Evolutionary conservation across 2,329 filamentous ascomycete species (phyloP), one percentile per base, ranked within the genome.

Genomic region (Exophiala bonariae): DNA sequence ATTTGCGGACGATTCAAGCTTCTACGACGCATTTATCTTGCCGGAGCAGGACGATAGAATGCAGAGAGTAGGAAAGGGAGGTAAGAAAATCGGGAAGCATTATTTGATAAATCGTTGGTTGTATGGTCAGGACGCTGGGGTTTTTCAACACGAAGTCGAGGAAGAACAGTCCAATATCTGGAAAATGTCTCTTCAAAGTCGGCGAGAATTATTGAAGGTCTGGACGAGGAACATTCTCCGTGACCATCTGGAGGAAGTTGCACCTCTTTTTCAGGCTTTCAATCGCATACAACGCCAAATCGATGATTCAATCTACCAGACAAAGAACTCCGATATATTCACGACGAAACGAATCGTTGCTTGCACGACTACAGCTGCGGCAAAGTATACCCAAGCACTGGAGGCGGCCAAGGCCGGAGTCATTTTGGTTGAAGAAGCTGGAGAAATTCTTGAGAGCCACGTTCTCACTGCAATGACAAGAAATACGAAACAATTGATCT

Each of bases 401-500:
- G 73, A 73, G 3, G 68, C 73, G 1, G 78, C 77, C 0, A 63
- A 66, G 0, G 82, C 83, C 0, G 80, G 81, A 1, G 70, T 87
- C 2, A 64, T 88, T 1, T 60, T 90, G 0, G 78, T 87, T 0
- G 86, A 89, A 61, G 86, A 89, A 63, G 86, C 85, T 0, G 86
- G 84, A 1, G 85, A 89, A 53, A 86, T 89, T 3, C 69, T 88
- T 0, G 86, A 89, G 61, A 74, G 75, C 2, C 85, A 89, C 54
- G 71, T 86, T 2, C 63, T 89, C 0, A 78, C 85, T 0, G 78
- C 85, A 0, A 57, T 89, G 46, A 69, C 72, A 0, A 62, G 75
- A 0, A 64, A 73, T 0, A 79, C 79, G 0, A 76, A 85, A 49
- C 83, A 89, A 31, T 61, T 88, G 1, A 75, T 89, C 0, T 63